Evolutionary conservation across 441 rosid species (phyloP).

Genomic region (Gossypium davidsonii): DNA sequence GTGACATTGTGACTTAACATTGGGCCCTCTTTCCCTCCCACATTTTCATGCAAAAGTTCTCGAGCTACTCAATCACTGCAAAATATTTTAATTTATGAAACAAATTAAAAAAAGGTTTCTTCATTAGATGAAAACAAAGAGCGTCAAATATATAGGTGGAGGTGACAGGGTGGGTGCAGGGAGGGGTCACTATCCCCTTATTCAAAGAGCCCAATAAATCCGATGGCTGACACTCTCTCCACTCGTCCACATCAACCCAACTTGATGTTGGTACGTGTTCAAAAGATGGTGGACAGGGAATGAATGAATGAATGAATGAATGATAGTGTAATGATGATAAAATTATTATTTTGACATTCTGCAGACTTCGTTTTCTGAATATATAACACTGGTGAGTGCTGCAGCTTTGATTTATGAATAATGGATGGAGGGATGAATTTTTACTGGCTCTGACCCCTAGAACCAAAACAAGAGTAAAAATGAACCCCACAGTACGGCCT

Average conservation of each 20-base stretch:
- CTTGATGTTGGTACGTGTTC: slow-evolving; percentile 27
- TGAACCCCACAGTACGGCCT: slow-evolving; percentile 16
- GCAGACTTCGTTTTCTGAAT: background rate
- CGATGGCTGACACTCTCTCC: slow-evolving; percentile 21
- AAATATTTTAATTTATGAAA: background rate
- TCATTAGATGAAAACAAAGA: slow-evolving; percentile 20
- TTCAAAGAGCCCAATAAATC: slow-evolving; percentile 18
- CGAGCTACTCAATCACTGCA: slow-evolving; percentile 45
- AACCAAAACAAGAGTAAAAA: background rate
- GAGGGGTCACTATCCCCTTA: background rate
- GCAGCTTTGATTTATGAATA: slow-evolving; percentile 6
- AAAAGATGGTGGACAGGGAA: slow-evolving; percentile 12
- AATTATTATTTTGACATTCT: slow-evolving; percentile 46
- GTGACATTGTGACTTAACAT: slow-evolving; percentile 10
- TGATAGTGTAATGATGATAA: slow-evolving; percentile 55
- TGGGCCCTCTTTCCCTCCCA: slow-evolving; percentile 5
- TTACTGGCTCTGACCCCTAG: background rate
- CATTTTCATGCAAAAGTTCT: slow-evolving; percentile 38
- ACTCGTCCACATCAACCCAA: slow-evolving; percentile 15
- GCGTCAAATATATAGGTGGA: background rate
- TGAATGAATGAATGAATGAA: slow-evolving; percentile 13
- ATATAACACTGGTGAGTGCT: background rate
- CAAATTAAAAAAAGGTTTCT: background rate
- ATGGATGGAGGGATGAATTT: slow-evolving; percentile 9
- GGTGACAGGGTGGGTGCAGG: background rate